Evolutionary conservation across 441 rosid genomes (phyloP), one percentile per base, ranked within the genome.

Genomic region (Brassica balearica): DNA sequence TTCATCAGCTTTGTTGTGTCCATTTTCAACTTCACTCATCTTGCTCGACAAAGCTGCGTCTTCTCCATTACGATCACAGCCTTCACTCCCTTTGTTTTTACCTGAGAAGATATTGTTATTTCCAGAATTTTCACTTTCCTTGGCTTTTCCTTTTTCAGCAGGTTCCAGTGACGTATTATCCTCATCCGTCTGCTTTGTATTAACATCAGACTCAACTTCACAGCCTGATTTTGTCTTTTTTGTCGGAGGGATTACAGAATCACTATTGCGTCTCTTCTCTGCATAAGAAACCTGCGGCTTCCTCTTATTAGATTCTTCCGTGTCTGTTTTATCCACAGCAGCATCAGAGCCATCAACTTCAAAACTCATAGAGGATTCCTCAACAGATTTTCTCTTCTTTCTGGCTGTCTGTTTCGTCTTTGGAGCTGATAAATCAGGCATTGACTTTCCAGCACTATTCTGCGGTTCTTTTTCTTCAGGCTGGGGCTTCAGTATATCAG

Each of bases 301-400:
- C 80, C 80, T 86, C 81, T 71, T 88, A 19, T 61, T 87, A 63
- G 75, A 53, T 74, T 75, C 71, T 56, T 15, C 60, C 11, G 74
- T 22, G 72, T 82, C 89, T 53, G 83, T 87, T 73, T 84, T 86
- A 66, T 72, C 61, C 36, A 87, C 89, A 38, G 65, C 61, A 83
- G 87, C 87, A 84, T 66, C 77, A 55, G 74, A 71, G 73, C 87
- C 84, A 27, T 82, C 86, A 72, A 82, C 73, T 77, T 84, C 85
- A 53, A 60, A 83, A 80, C 90, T 92, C 73, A 80, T 90, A 83
- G 90, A 87, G 63, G 94, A 85, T 63, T 88, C 85, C 69, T 73
- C 84, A 25, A 65, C 87, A 76, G 66, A 68, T 77, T 82, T 87
- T 78, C 85, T 88, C 72, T 63, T 77, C 77, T 83, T 88, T 72